A percentile compares a stretch with the other conserved stretches of the same genome.
phyloP scores from a whole-genome alignment of 2,329 filamentous ascomycete species.

The Aspergillus neoniger region DNA sequence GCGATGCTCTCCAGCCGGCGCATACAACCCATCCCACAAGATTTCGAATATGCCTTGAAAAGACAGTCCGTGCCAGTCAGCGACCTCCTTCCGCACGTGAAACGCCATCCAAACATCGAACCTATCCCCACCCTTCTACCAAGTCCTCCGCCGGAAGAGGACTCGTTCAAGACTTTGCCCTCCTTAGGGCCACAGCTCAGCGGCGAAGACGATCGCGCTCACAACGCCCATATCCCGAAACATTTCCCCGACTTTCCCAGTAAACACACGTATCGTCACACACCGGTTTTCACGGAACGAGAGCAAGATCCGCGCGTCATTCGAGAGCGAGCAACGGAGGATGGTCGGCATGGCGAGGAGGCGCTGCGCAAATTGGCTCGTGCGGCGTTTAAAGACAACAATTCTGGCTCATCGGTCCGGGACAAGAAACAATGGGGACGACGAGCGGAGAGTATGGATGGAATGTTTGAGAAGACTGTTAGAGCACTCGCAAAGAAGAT shows the following conservation, averaged over 20 bases:
- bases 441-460: constrained; percentile 46
- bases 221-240: constrained; percentile 57
- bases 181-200: constrained; percentile 57
- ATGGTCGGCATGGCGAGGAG: constrained; percentile 66
- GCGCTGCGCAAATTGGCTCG: constrained; percentile 63
- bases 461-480: constrained; percentile 59
- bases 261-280: constrained; percentile 64
- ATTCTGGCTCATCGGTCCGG: constrained; percentile 43
- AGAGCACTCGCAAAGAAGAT: constrained; percentile 50
- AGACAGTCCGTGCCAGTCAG: constrained; percentile 32
- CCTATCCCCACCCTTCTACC: constrained; percentile 36
- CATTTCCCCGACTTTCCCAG: constrained; percentile 66
- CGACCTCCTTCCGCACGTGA: constrained; percentile 39
- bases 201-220: constrained; percentile 48
- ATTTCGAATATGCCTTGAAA: constrained; percentile 55
- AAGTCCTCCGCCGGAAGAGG: constrained; percentile 44
- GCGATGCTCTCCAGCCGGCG: constrained; percentile 62
- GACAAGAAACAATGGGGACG: constrained; percentile 45
- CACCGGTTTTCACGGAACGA: constrained; percentile 59
- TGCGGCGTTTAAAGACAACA: constrained; percentile 46
- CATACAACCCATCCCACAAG: constrained; percentile 57
- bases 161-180: constrained; percentile 35
- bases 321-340: constrained; percentile 64
- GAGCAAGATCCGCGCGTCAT: constrained; percentile 62
- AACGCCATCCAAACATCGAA: constrained; percentile 26